Conservation (phyloP, 495 filamentous ascomycete species). For the Diplogelasinospora grovesii region DNA sequence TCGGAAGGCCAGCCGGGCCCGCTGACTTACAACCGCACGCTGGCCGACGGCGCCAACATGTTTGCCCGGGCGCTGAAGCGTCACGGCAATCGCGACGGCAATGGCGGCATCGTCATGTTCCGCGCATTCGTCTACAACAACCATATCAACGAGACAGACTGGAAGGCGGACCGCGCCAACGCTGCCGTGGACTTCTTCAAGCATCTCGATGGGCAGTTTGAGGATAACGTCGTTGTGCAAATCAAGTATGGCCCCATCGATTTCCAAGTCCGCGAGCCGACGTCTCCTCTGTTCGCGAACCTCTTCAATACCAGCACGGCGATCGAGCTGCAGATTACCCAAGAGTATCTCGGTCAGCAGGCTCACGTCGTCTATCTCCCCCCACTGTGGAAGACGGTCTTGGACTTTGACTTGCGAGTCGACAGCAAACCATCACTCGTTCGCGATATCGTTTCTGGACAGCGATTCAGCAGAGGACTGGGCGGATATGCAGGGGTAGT, state of each 20-base stretch:
- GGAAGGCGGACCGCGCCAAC: conserved; percentile 63
- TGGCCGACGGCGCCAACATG: conserved; percentile 63
- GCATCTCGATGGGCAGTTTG: conserved; percentile 56
- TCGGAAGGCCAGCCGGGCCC: conserved; percentile 71
- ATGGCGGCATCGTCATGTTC: conserved; percentile 67
- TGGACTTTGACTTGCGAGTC: conserved; percentile 60
- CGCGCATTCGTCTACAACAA: conserved; percentile 68
- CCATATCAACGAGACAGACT: conserved; percentile 44
- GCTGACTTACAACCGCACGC: conserved; percentile 60
- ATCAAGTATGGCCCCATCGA: conserved; percentile 73
- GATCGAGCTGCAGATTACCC: conserved; percentile 60
- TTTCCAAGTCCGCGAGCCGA: conserved; percentile 67
- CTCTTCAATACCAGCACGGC: conserved; percentile 50
- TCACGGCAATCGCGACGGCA: no score
- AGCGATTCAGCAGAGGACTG: conserved; percentile 50
- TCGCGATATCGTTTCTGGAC: conserved; percentile 53
- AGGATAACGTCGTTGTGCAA: conserved; percentile 64
- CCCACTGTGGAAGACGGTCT: conserved; percentile 60
- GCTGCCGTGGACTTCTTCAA: conserved; percentile 64
- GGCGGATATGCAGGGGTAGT: conserved; percentile 62
- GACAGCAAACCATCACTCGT: conserved; percentile 45
- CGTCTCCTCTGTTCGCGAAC: conserved; percentile 64
- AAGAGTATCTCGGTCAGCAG: conserved; percentile 70
- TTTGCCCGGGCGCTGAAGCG: conserved; percentile 56
- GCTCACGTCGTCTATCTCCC: conserved; percentile 60